Base-by-base conservation (phyloP, 83 land plant species). In the Diphasiastrum complanatum region DNA sequence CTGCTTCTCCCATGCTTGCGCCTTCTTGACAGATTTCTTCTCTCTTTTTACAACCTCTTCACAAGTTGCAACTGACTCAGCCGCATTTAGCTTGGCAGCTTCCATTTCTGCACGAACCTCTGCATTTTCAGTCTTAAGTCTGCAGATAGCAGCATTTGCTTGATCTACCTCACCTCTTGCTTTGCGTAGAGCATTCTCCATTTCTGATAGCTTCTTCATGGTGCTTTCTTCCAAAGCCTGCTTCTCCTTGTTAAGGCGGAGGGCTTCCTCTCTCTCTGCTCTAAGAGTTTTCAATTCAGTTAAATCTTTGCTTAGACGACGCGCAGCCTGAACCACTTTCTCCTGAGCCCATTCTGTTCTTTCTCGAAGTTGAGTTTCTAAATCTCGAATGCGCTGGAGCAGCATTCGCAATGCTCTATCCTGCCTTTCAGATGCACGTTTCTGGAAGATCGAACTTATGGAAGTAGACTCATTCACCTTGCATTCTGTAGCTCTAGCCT, bases 321-420 rank as follows among this genome's bases (percentile, higher is more conserved):
- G 81, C 43, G 97, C 85, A 70, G 95, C 95, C 65, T 91, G 97
- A 89, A 91, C 82, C 5, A 91, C 90, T 65, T 87, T 91, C 53
- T 82, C 85, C 55, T 85, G 85, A 14, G 90, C 97, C 97, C 97
- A 91, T 46, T 87, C 90, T 26, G 83, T 87, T 81, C 97, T 82
- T 34, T 83, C 90, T 27, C 85, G 83, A 14, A 87, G 61, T 57
- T 87, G 90, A 28, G 75, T 75, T 60, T 91, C 85, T 50, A 91
- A 49, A 56, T 83, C 84, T 37, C 63, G 68, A 8, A 68, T 80
- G 14, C 82, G 75, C 18, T 82, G 77, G 25, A 54, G 59, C 47
- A 91, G 68, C 63, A 78, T 84, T 45, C 14, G 34, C 33, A 8
- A 35, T 16, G 12, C 58, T 22, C 6, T 33, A 33, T 41, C 51